Evolutionary conservation across 2,329 filamentous ascomycete species (phyloP).

Genomic region (Tolypocladium pustulatum): DNA sequence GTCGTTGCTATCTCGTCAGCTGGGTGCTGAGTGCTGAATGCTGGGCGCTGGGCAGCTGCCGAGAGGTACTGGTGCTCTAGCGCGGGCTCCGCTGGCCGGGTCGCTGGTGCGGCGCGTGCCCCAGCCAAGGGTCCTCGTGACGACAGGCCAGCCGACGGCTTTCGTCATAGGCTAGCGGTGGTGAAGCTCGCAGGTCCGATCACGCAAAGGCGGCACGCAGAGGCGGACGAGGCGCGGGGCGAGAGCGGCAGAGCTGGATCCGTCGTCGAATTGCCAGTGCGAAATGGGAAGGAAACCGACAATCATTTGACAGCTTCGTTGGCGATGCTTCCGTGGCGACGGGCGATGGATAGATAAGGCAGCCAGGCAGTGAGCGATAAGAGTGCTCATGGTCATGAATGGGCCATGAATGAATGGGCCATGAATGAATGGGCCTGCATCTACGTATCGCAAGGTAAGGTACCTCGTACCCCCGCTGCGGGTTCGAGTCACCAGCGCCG

Average conservation of each 20-base stretch:
- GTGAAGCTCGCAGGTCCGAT: not conserved
- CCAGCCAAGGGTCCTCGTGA: not conserved
- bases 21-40: not conserved
- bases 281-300: not conserved
- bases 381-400: too few relatives aligned
- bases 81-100: not conserved
- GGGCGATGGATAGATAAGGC: too few relatives aligned
- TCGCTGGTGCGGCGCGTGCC: not conserved
- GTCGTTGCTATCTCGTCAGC: not conserved
- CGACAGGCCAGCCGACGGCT: not conserved
- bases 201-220: not conserved
- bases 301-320: too few relatives aligned
- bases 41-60: too few relatives aligned
- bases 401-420: not conserved
- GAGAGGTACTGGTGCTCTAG: not conserved
- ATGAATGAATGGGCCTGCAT: not conserved
- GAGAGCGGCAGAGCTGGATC: not conserved
- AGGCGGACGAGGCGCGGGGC: not conserved
- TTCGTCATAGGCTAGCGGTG: not conserved
- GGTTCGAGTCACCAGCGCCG: not conserved
- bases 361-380: not conserved
- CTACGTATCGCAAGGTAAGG: not conserved
- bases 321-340: not conserved
- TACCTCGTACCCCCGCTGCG: not conserved
- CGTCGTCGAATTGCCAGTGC: not conserved